phyloP scores from a whole-genome alignment of 129 eudicot genomes.

The Saussurea involucrata region DNA sequence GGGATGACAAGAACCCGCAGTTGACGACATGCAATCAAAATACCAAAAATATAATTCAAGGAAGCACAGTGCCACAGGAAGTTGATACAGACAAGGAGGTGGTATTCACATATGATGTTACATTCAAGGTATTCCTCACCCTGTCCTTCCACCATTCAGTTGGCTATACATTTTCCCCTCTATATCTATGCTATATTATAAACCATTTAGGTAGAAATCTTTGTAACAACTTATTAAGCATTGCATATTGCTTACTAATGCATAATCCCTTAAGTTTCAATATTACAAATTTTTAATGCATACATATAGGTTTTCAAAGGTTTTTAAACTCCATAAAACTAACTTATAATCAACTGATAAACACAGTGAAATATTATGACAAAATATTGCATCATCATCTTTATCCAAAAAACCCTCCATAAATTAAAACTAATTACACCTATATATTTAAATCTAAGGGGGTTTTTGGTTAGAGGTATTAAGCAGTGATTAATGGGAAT shows the following conservation, averaged over 20 bases:
- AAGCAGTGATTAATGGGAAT: too few relatives aligned
- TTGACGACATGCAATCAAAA: conserved; percentile 79
- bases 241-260: neutral
- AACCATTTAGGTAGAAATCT: neutral
- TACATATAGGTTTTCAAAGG: neutral
- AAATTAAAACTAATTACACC: neutral
- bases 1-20: conserved; percentile 92
- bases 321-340: neutral
- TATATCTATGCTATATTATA: neutral
- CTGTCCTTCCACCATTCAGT: neutral
- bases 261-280: neutral
- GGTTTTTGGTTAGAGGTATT: too few relatives aligned
- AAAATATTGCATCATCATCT: neutral
- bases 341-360: neutral
- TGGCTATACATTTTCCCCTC: neutral
- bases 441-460: neutral
- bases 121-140: conserved; percentile 60
- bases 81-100: conserved; percentile 77
- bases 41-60: conserved; percentile 71
- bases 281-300: neutral
- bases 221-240: neutral
- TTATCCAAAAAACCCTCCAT: neutral
- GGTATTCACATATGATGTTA: conserved; percentile 87
- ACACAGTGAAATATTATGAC: neutral
- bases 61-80: conserved; percentile 87